Conservation (phyloP, 345 rosid genomes). For the Hevea brasiliensis region DNA sequence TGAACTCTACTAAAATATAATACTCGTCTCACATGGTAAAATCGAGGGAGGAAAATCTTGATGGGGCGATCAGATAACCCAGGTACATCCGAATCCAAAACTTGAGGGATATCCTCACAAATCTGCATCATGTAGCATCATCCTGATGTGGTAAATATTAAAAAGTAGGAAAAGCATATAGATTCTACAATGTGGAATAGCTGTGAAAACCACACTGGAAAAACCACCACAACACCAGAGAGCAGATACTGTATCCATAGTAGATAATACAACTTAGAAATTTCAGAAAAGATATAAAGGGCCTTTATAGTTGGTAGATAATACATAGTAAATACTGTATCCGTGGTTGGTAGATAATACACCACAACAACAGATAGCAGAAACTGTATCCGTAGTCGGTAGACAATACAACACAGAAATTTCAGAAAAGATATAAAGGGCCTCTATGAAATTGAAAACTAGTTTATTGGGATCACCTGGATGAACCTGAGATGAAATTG, state of each 20-base stretch:
- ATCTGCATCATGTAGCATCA: conserved; percentile 44
- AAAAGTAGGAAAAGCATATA: not conserved
- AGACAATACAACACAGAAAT: too few species aligned
- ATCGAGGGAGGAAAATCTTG: conserved; percentile 71
- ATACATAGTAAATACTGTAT: too few species aligned
- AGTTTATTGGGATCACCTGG: not conserved
- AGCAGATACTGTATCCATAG: not conserved
- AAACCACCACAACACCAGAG: not conserved
- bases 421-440: too few species aligned
- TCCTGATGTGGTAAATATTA: not conserved
- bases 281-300: not conserved
- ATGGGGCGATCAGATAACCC: conserved; percentile 88
- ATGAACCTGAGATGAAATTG: not conserved
- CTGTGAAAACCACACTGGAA: not conserved
- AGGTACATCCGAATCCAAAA: conserved; percentile 81
- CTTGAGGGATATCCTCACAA: conserved; percentile 94
- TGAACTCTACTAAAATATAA: conserved; percentile 2
- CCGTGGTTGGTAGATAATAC: too few species aligned
- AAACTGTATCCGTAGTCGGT: too few species aligned
- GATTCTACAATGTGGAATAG: not conserved
- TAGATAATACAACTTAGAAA: not conserved
- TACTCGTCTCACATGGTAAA: conserved; percentile 59
- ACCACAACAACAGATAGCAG: too few species aligned
- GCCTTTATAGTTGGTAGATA: too few species aligned
- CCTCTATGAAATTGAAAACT: not conserved